A percentile compares a stretch with the other conserved stretches of the same genome.
These are phyloP conservation scores for Sergeia podlipaevii DNA, from an alignment of 208 protist genomes.

Conservation along the genomic window DNA sequence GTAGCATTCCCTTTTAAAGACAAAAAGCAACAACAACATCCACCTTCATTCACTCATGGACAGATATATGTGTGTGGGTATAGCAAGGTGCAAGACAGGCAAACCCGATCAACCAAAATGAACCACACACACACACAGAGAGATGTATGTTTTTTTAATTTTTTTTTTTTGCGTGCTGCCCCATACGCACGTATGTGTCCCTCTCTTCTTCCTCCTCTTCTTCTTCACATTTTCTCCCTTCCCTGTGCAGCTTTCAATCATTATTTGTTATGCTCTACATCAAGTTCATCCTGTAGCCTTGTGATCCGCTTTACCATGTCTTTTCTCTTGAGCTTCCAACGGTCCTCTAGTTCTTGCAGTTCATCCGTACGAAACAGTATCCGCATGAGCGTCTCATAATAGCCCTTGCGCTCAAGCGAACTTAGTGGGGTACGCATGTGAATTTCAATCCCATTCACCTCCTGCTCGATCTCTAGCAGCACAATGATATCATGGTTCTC, in stretches of 20 bases:
- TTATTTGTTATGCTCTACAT: conserved; percentile 10
- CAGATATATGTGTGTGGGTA: neutral
- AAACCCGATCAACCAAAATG: too few species aligned
- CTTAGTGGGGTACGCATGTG: conserved; percentile 18
- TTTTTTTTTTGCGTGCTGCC: too few species aligned
- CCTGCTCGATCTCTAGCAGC: conserved; percentile 62
- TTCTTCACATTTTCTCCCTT: too few species aligned
- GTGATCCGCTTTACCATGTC: conserved; percentile 55
- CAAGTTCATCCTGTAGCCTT: conserved; percentile 53
- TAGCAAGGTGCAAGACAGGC: conserved; percentile 3
- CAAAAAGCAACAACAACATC: too few species aligned
- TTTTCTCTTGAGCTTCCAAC: conserved; percentile 52
- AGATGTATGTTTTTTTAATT: too few species aligned
- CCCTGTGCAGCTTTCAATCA: neutral
- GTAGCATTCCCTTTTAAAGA: too few species aligned
- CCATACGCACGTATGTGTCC: too few species aligned
- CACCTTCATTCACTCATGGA: too few species aligned
- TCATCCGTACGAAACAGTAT: conserved; percentile 74
- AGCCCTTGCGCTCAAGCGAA: conserved; percentile 46
- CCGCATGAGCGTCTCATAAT: conserved; percentile 85
- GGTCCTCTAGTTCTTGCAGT: conserved; percentile 56
- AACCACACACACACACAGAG: too few species aligned
- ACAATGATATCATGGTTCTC: conserved; percentile 47
- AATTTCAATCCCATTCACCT: conserved; percentile 25
- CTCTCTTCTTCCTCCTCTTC: too few species aligned